These are phyloP conservation scores for Erodium moschatum DNA, from an alignment of 441 rosid species.

Conservation along the genomic window DNA sequence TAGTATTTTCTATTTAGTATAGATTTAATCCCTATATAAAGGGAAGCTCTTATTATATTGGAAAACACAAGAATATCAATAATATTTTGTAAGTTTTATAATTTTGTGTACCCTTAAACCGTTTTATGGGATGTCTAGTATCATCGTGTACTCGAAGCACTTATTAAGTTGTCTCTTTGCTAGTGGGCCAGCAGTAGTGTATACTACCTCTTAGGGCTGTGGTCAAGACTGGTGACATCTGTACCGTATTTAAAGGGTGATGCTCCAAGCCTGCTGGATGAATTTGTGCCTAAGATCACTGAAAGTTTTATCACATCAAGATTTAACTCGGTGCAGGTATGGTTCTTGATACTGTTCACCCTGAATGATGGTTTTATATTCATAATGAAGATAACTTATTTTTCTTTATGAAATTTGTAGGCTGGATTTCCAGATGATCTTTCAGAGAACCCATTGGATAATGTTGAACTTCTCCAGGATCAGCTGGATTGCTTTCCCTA, in stretches of 20 bases:
- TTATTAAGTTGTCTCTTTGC: conserved; percentile 21
- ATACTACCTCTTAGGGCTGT: conserved; percentile 85
- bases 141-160: conserved; percentile 14
- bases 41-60: no score
- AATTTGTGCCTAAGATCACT: conserved; percentile 92
- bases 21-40: no score
- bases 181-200: conserved; percentile 99
- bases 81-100: no score
- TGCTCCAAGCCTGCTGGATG: conserved; percentile 95
- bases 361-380: not conserved
- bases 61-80: no score
- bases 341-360: not conserved
- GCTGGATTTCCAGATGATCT: conserved; percentile 75
- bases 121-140: conserved; percentile 11
- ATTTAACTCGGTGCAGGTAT: conserved; percentile 90
- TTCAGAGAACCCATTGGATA: conserved; percentile 92
- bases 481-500: conserved; percentile 96
- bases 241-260: conserved; percentile 93
- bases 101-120: not conserved
- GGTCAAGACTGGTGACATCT: conserved; percentile 94
- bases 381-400: not conserved
- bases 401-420: conserved; percentile 28
- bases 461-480: conserved; percentile 96
- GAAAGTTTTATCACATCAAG: conserved; percentile 95
- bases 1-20: no score